Percentiles rank a stretch among this genome's conserved stretches.
Conservation (phyloP, 2,329 filamentous ascomycete genomes). For the Sarocladiaceae sp. region DNA sequence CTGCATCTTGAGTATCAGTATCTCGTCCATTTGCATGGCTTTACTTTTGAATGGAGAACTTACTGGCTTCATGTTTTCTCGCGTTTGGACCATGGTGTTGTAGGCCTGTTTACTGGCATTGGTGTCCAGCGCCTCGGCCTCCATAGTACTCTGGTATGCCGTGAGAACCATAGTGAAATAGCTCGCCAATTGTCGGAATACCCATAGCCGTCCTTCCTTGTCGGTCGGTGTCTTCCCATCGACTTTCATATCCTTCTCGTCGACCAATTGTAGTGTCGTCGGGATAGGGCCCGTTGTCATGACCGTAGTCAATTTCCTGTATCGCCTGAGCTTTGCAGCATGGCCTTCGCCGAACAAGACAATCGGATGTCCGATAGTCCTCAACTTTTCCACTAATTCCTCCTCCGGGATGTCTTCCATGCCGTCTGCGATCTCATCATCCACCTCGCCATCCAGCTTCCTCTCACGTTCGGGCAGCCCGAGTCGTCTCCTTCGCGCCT, state of each 20-base stretch:
- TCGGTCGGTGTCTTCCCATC: conserved; percentile 58
- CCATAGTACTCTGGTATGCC: conserved; percentile 80
- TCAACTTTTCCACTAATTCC: conserved; percentile 63
- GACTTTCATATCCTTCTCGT: conserved; percentile 87
- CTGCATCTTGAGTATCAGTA: conserved; percentile 23
- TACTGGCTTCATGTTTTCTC: conserved; percentile 79
- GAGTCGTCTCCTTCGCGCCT: conserved; percentile 66
- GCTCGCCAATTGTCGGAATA: conserved; percentile 84
- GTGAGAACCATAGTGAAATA: conserved; percentile 96
- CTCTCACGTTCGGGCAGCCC: conserved; percentile 69
- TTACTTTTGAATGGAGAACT: conserved; percentile 17
- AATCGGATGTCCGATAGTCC: conserved; percentile 68
- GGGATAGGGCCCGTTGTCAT: conserved; percentile 77
- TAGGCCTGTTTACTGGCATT: conserved; percentile 78
- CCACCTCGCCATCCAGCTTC: conserved; percentile 33
- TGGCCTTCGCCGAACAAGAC: conserved; percentile 80
- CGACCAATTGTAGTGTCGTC: conserved; percentile 74
- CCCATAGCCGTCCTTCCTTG: conserved; percentile 59
- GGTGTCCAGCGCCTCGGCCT: conserved; percentile 58
- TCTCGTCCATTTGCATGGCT: background rate
- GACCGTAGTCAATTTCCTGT: conserved; percentile 59
- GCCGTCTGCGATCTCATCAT: conserved; percentile 37
- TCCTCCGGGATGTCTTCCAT: conserved; percentile 66
- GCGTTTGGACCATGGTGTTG: conserved; percentile 80
- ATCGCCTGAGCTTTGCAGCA: conserved; percentile 63